Percentiles rank a stretch among this genome's conserved stretches.
Conservation (phyloP, 345 rosid species). For the Syzygium jambos region DNA sequence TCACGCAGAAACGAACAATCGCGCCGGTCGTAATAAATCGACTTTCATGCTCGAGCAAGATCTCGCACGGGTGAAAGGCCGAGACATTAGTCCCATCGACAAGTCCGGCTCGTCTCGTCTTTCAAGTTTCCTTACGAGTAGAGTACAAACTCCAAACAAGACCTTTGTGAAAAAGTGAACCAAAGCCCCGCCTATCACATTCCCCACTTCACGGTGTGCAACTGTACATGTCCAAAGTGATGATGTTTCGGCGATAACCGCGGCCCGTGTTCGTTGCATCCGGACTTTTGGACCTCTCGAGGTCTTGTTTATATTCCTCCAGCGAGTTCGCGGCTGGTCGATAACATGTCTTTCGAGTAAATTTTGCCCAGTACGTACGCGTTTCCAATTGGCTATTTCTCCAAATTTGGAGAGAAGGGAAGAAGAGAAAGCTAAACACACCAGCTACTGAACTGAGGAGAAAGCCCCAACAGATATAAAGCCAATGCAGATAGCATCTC, state of each 20-base stretch:
- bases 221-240: too few species aligned
- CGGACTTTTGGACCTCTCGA: neutral
- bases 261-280: neutral
- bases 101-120: neutral
- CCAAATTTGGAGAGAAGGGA: too few species aligned
- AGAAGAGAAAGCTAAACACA: too few species aligned
- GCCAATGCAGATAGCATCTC: neutral
- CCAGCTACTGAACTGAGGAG: too few species aligned
- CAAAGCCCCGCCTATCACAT: too few species aligned
- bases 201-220: too few species aligned
- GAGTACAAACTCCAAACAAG: too few species aligned
- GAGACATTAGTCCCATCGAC: neutral
- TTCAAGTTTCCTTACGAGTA: neutral
- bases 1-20: neutral
- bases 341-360: too few species aligned
- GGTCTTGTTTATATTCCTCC: too few species aligned
- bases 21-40: neutral
- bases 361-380: neutral
- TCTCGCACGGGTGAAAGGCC: neutral
- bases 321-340: too few species aligned
- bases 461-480: too few species aligned
- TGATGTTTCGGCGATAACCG: neutral
- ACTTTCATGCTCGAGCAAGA: neutral
- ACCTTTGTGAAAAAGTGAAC: too few species aligned
- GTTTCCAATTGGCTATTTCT: neutral